Conservation (phyloP, 495 filamentous ascomycete genomes). For the Penicillium tannophilum region DNA sequence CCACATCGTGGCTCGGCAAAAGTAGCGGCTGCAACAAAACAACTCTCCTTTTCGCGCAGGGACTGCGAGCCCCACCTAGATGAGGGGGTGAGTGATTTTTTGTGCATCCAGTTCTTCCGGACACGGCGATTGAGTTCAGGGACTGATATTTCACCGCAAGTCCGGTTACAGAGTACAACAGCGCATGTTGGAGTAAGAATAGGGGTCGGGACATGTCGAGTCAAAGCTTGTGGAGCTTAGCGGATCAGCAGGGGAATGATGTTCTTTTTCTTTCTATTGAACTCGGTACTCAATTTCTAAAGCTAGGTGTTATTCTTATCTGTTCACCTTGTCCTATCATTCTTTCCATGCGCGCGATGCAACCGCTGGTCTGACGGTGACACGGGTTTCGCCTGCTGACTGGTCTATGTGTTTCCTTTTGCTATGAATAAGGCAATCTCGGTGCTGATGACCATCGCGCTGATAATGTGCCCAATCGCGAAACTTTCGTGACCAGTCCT, state of each 20-base stretch:
- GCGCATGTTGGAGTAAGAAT: no score
- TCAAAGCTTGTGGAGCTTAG: background rate
- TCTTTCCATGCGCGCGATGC: background rate
- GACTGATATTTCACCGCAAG: no score
- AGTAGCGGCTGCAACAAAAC: background rate
- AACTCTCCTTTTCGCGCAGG: background rate
- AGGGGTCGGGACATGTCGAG: background rate
- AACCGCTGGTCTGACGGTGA: background rate
- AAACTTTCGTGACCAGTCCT: background rate
- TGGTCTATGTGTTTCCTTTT: background rate
- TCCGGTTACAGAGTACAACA: no score
- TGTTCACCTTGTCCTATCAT: background rate
- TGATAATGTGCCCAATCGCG: background rate
- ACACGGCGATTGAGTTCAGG: background rate
- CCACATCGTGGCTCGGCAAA: constrained; percentile 28
- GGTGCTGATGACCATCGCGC: background rate
- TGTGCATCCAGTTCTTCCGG: background rate
- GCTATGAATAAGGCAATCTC: background rate
- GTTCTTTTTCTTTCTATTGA: background rate
- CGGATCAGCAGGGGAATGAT: background rate
- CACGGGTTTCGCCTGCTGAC: background rate
- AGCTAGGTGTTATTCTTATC: background rate
- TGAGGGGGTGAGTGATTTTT: background rate
- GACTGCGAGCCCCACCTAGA: constrained; percentile 1
- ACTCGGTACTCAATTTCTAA: background rate